Base-by-base conservation (phyloP, 2,329 filamentous ascomycete genomes). In the Amylocarpus encephaloides region DNA sequence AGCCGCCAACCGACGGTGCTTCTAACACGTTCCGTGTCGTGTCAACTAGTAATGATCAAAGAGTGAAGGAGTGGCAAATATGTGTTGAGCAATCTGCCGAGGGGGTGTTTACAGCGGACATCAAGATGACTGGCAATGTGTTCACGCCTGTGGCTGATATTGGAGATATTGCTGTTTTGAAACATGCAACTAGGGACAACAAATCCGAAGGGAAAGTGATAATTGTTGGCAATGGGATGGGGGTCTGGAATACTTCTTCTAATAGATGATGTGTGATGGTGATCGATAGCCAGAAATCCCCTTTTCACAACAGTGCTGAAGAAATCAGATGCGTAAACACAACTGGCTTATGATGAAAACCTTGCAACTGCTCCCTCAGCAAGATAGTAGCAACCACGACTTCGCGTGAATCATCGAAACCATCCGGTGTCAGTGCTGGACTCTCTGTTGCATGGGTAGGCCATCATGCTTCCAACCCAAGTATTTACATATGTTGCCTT, bases 61-160 rank as follows among this genome's bases (percentile, higher is more conserved):
- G 77, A 13, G 66, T 83, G 43, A 81, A 78, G 68, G 59, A 71
- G 5, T 83, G 80, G 80, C 19, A 12, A 18, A 2, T 46, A 19
- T 35, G n/a, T n/a, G 15, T 46, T 15, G 3, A 33, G 33, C 10
- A 54, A 47, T 41, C 56, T 38, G 43, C 58, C 44, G 19, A 47
- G 33, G 22, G 11, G 2, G n/a, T 41, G 43, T 9, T 39, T n/a
- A 11, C 10, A 16, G 45, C 64, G 1, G 54, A 54, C 12, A 64
- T 78, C 3, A 63, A 68, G 42, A 59, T 79, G 46, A 53, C 75
- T n/a, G 72, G 70, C 22, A 73, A 80, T 53, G 62, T 64, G 15
- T 79, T 78, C 56, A 83, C 79, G 53, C 73, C 76, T n/a, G 72
- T 84, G 5, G 79, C 80, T 18, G 81, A 84, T 54, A 70, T 78